Conservation (phyloP, 1,139 yeast genomes). For the Saccharomycopsis crataegensis region DNA sequence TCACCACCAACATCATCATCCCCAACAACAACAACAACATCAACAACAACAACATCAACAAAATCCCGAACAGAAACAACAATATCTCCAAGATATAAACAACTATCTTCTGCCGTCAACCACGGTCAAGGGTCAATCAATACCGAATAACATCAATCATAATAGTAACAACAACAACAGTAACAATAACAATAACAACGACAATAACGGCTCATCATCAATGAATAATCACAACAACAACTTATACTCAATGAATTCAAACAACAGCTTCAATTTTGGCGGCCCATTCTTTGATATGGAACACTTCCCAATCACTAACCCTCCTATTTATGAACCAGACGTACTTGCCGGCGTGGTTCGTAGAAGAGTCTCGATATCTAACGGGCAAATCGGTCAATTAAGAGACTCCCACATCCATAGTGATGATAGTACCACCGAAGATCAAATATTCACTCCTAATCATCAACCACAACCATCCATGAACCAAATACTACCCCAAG, state of each 20-base stretch:
- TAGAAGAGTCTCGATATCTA: constrained; percentile 65
- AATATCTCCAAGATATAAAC: too few species aligned
- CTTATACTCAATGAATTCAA: background rate
- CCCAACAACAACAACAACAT: too few species aligned
- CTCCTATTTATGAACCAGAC: constrained; percentile 50
- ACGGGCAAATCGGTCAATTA: constrained; percentile 73
- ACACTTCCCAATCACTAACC: constrained; percentile 55
- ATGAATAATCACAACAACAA: background rate
- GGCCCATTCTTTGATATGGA: constrained; percentile 27
- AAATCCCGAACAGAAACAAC: too few species aligned
- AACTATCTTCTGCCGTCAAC: background rate
- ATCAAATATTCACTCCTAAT: background rate
- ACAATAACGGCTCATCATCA: background rate
- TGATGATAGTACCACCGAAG: background rate
- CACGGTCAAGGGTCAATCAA: background rate
- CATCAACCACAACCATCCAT: constrained; percentile 12
- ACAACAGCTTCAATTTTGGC: background rate
- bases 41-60: too few species aligned
- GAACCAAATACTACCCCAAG: constrained; percentile 8
- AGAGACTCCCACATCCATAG: constrained; percentile 30
- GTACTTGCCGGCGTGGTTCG: constrained; percentile 39
- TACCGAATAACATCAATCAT: background rate
- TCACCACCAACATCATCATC: too few species aligned
- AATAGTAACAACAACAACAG: background rate
- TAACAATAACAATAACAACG: background rate